Conservation (phyloP, 2,329 filamentous ascomycete species). For the Berkeleyomyces rouxiae region DNA sequence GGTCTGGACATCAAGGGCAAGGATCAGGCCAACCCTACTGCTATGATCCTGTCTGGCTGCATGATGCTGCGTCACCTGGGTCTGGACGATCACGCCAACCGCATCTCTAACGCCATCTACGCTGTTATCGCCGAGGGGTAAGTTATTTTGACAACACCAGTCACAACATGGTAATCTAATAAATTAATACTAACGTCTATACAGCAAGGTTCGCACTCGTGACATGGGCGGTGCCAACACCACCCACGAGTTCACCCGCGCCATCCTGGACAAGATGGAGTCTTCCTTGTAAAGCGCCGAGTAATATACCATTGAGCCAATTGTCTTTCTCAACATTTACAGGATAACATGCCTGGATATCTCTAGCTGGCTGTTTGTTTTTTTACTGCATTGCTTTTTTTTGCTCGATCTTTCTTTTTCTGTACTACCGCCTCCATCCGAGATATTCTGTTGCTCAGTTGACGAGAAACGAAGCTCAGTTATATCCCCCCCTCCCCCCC, state of each 20-base stretch:
- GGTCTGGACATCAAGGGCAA: conserved; percentile 99
- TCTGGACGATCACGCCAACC: conserved; percentile 94
- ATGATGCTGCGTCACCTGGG: conserved; percentile 97
- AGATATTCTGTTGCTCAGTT: neutral
- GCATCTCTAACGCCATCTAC: conserved; percentile 77
- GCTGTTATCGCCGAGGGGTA: conserved; percentile 76
- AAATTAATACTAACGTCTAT: conserved; percentile 24
- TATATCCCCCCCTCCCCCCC: neutral
- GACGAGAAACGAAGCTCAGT: neutral
- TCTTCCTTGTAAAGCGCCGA: conserved; percentile 8
- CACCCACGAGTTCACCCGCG: conserved; percentile 88
- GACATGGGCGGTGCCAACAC: conserved; percentile 89
- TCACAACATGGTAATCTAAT: neutral
- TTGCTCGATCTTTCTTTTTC: neutral
- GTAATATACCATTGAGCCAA: neutral
- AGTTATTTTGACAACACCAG: conserved; percentile 23
- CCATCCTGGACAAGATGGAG: conserved; percentile 94
- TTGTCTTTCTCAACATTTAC: neutral
- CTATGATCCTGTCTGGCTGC: conserved; percentile 81
- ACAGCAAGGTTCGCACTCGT: conserved; percentile 68
- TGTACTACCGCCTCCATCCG: neutral
- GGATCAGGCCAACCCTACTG: conserved; percentile 96
- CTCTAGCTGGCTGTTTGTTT: neutral
- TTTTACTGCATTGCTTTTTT: neutral
- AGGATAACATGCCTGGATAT: neutral